phyloP scores from a whole-genome alignment of 2,329 filamentous ascomycete genomes.

The Aspergillus sojae region DNA sequence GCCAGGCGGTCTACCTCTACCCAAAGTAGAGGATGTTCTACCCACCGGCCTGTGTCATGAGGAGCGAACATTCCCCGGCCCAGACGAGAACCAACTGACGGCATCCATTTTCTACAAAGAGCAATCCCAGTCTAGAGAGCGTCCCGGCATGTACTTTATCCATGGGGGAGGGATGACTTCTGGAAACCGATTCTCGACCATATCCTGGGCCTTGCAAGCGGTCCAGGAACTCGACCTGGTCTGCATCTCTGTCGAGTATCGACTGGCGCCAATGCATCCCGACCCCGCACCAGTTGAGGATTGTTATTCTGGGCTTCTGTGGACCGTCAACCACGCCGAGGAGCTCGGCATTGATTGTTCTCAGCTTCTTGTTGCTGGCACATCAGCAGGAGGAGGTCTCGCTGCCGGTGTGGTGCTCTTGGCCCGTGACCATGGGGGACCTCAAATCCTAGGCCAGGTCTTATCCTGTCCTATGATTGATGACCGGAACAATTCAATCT shows the following conservation, averaged over 20 bases:
- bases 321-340: neutral
- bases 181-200: neutral
- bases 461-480: neutral
- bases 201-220: neutral
- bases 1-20: neutral
- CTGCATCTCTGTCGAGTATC: neutral
- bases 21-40: neutral
- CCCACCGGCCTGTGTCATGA: neutral
- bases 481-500: neutral
- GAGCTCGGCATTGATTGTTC: neutral
- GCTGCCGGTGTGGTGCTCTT: neutral
- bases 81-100: neutral
- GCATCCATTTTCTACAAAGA: neutral
- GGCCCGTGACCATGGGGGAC: neutral
- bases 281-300: neutral
- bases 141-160: neutral
- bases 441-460: neutral
- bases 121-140: neutral
- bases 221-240: neutral
- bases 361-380: neutral
- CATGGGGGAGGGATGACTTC: neutral
- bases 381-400: neutral
- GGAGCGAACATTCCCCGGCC: neutral
- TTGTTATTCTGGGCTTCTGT: neutral
- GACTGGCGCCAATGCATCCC: neutral